Conservation (phyloP, 495 filamentous ascomycete genomes). For the Aspergillus panamensis region DNA sequence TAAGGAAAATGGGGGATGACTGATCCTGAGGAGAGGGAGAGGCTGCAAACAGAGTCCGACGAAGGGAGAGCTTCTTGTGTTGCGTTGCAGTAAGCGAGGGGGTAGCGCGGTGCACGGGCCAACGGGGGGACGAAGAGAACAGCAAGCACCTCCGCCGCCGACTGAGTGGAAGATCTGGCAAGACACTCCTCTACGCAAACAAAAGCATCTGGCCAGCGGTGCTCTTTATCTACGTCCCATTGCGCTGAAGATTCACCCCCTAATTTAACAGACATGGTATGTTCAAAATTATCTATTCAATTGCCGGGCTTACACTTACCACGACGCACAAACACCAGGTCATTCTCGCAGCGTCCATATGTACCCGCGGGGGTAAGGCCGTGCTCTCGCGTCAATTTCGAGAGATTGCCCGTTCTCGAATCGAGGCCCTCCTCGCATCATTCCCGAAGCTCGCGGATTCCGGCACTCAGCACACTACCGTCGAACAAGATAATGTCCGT, state of each 20-base stretch:
- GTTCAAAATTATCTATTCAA: conserved; percentile 11
- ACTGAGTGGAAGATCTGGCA: conserved; percentile 28
- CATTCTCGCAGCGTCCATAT: conserved; percentile 97
- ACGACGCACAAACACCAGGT: conserved; percentile 56
- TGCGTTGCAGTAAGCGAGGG: conserved; percentile 42
- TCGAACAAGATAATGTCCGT: conserved; percentile 98
- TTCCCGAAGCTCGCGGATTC: conserved; percentile 96
- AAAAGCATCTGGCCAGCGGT: not conserved
- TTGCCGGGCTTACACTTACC: conserved; percentile 22
- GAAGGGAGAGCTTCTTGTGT: conserved; percentile 22
- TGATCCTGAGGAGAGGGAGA: conserved; percentile 5
- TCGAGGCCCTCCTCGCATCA: conserved; percentile 91
- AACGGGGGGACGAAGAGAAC: conserved; percentile 41
- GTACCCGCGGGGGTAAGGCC: conserved; percentile 94
- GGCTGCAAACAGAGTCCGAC: conserved; percentile 11
- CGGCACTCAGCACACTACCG: conserved; percentile 93
- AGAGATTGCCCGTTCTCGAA: conserved; percentile 90
- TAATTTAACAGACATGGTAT: conserved; percentile 20
- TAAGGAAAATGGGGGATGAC: not conserved
- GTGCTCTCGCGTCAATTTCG: conserved; percentile 95
- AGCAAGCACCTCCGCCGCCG: conserved; percentile 38
- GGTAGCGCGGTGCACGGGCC: conserved; percentile 39
- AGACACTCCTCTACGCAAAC: conserved; percentile 11
- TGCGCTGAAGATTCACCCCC: not conserved
- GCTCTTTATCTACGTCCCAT: not conserved